Evolutionary conservation across 148 eudicot genomes (phyloP), one percentile per base, ranked within the genome.

Genomic region (Chenopodium album): DNA sequence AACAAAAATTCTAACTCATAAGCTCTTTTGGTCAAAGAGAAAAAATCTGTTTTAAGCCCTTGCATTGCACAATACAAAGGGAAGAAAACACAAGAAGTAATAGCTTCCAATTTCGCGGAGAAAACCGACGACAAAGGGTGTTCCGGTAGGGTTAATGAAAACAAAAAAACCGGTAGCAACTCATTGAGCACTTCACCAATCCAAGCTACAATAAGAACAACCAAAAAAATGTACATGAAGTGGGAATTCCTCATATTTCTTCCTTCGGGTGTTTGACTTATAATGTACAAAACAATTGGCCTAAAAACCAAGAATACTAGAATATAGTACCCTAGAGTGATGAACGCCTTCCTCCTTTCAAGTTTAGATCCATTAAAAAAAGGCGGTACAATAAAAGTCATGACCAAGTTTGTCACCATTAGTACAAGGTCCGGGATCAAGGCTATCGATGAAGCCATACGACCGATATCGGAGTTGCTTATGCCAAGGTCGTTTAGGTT

Each of bases 401-500:
- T 8, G 64, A 50, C 14, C 1, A 73, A 63, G 1, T 47, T 72
- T 0, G 4, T 2, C 2, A 52, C 26, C 66, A 78, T 72, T 9
- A 76, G 67, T 9, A 14, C 9, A 1, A 83, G 8, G n/a, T 78
- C 81, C 1, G 78, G n/a, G 8, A 73, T 9, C 65, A 83, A 47
- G 10, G 78, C 20, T 0, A 71, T 48, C 1, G 78, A 32, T 2
- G 65, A 73, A 12, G 78, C 85, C 9, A 83, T 63, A 9, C 81
- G 81, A 13, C 85, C 85, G 14, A 83, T 44, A 20, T 83, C 81
- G 0, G 81, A 72, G 8, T 78, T 83, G 4, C 73, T 72, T 4
- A 83, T 71, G 8, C 85, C 85, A 2, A 83, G 78, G 47, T 83
- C 85, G 52, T 83, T 78, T 44, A 83, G 85, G 74, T 83, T 76